Base-by-base conservation (phyloP, 2,329 filamentous ascomycete species). In the Neocatenulostroma microsporum region DNA sequence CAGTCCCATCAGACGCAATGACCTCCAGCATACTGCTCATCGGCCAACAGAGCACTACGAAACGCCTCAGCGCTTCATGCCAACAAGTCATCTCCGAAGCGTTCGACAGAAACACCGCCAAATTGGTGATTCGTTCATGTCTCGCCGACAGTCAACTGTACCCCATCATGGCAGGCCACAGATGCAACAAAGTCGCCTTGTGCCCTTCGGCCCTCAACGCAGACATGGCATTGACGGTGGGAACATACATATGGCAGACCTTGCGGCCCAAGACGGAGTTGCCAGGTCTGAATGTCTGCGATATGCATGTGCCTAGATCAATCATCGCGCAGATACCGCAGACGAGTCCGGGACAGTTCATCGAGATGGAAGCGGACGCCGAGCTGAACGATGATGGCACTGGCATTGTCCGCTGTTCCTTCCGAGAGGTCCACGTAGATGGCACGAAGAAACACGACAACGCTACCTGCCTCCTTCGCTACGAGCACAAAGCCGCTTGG, bases 161-260 rank as follows among this genome's bases (percentile, higher is more conserved):
- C 18, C 41, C 49, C 8, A 39, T 47, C 17, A 45, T 58, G 9
- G 40, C 46, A 12, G 51, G 56, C 4, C 60, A 62, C 45, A 47
- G 50, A 17, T 55, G 60, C 37, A 62, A 61, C 30, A 49, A 49
- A 17, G 44, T 47, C 23, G 44, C 47, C 2, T 48, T 62, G 7
- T 54, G 47, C 18, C 52, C 60, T 5, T 52, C 49, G 7, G 51
- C 54, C 3, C 42, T 60, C 6, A 57, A 59, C 34, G 50, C 54
- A 1, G 57, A 61, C 28, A 60, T 61, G 51, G 58, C 56, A 8
- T 40, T 48, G 14, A 50, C 50, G 9, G 46, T 50, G 12, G 45
- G 45, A n/a, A 34, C 42, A 11, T 46, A 56, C 36, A 45, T 57
- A 26, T 48, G 44, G 36, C 25, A 32, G 12, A 27, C 42, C 2